Base-by-base conservation (phyloP, 176 grass and related monocot genomes). In the Oryza rufipogon region DNA sequence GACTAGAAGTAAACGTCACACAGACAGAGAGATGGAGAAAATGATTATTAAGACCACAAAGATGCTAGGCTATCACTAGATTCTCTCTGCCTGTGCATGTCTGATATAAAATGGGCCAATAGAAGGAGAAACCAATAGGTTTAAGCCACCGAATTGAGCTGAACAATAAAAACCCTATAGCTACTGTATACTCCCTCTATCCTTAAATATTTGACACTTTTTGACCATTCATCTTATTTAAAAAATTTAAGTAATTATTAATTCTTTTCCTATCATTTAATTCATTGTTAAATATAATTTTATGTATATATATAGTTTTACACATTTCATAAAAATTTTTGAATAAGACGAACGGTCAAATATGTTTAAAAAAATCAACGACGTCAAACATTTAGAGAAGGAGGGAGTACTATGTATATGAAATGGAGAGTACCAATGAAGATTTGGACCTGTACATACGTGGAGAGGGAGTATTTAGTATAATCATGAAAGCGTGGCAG, bases 401-500 rank as follows among this genome's bases (percentile, higher is more conserved):
- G 25, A 26, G 25, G 1, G 25, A 26, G 25, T 17, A 34, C 3
- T 28, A 28, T 28, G 1, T 30, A 6, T 38, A 16, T 42, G n/a
- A 15, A 58, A 16, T 42, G n/a, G 49, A 58, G 49, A 60, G 20
- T 71, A 68, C 67, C 13, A 25, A 19, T 46, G 65, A 19, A 44
- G 23, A 16, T 60, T 70, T 52, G 4, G 42, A 25, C 16, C 25
- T 52, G 71, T 39, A 41, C 3, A 48, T 26, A 23, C 6, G 68
- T 26, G 63, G 17, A 17, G 52, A 64, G 39, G 47, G 1, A 11
- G 4, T 0, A 17, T 11, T 3, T 79, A 73, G 10, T 72, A 79
- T 75, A 48, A 36, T 75, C 75, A 25, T 10, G 82, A 58, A 52
- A 65, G 78, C 78, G 66, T 81, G 88, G 83, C 42, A 81, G 66